Evolutionary conservation across 2,329 filamentous ascomycete genomes (phyloP), one percentile per base, ranked within the genome.

Genomic region (Penicillium frequentans): DNA sequence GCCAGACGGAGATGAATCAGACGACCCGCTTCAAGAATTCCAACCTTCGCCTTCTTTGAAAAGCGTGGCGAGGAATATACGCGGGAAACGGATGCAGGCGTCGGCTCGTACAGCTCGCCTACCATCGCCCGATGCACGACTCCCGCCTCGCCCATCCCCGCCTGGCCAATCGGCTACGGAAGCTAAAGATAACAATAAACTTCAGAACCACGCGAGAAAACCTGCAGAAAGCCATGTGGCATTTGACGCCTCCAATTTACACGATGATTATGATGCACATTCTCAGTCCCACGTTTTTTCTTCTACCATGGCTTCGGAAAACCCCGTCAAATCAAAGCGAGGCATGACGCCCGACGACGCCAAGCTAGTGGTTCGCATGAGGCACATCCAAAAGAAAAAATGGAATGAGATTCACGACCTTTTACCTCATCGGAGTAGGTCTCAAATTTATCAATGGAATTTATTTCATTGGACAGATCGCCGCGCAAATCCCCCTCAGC

Each of bases 11-110:
- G 71, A 67, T 52, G 75, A 77, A 58, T 77, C 75, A n/a, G 75
- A 77, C 59, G 75, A 77, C 57, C 75, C 75, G 45, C 64, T 77
- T 52, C 73, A 75, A 55, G 71, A 76, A 27, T 57, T 66, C 26
- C 66, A 68, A 55, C 65, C 69, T 13, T 74, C 73, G 2, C 70
- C 69, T 31, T 68, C 67, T n/a, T 62, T 68, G 24, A 58, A 49
- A 39, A 16, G 21, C 2, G 33, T 29, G 35, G 16, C 58, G 8
- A 37, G 60, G 26, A 62, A 66, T 29, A 62, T 69, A 37, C 64
- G 66, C 45, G 65, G 67, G 19, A 68, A 64, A 50, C 56, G 52
- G 16, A 48, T 59, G 24, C 54, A 23, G 31, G 45, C 55, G 23
- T 43, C 57, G 8, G 21, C 13, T 11, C 24, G 26, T 16, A 35